Evolutionary conservation across 2,329 filamentous ascomycete species (phyloP), one percentile per base, ranked within the genome.

Genomic region (Claviceps sp.): DNA sequence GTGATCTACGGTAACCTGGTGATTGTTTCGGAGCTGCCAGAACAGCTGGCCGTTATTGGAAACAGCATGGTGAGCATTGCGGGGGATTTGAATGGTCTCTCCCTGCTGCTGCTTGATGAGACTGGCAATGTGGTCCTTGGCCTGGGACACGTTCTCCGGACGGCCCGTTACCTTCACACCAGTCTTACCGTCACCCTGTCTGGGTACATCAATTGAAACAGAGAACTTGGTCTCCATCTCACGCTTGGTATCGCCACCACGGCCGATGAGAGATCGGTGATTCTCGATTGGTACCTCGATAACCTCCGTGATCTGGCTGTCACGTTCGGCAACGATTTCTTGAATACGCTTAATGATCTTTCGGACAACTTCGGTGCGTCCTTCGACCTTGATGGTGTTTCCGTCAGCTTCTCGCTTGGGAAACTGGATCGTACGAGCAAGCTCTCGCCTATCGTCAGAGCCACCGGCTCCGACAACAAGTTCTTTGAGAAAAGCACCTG

Each of bases 31-130:
- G 43, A 98, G 81, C 61, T 82, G 85, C 58, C 91, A 87, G 85
- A 97, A 96, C 72, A 97, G 87, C 60, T 89, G 84, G 1, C 91
- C 93, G 57, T 91, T 90, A 65, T 95, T 91, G 50, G 87, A 80
- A 59, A 98, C 78, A 54, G 77, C 71, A 65, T 97, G 88, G 72
- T 98, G 93, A 54, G 93, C 74, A 60, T 83, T 81, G 54, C 83
- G 80, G 11, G 93, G 91, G 8, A 98, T 79, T 60, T 85, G 77
- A n/a, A 97, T 70, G 0, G 86, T 93, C 74, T 93, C 89, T 55
- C 88, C 87, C 65, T 93, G 84, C 64, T 91, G 86, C 59, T 90
- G 84, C 74, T 95, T 91, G 57, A 90, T 77, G 50, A 95, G 70
- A 40, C 78, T 74, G 49, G 79, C 70, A 57, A 98, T 89, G 69